A percentile compares a stretch with the other conserved stretches of the same genome.
Conservation (phyloP, 1,284 basidiomycete genomes). For the Mycena citricolor region DNA sequence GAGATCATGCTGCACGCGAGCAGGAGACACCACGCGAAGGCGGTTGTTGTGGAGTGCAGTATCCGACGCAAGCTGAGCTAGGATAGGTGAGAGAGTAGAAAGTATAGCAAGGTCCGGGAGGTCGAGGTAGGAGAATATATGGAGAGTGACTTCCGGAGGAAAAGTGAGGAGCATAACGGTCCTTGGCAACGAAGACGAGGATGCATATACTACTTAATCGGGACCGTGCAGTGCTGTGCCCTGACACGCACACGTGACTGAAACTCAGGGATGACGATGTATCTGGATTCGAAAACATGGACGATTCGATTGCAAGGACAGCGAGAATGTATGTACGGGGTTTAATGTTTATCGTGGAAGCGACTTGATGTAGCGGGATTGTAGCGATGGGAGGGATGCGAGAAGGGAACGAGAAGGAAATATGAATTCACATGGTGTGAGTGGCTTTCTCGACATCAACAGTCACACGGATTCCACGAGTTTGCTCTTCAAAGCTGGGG, state of each 20-base stretch:
- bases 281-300: too few relatives aligned
- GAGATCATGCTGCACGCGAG: slow-evolving; percentile 61
- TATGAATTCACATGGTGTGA: slow-evolving; percentile 40
- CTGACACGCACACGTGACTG: too few relatives aligned
- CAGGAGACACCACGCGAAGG: slow-evolving; percentile 59
- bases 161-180: slow-evolving; percentile 34
- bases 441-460: slow-evolving; percentile 68
- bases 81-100: slow-evolving; percentile 42
- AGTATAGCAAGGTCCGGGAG: slow-evolving; percentile 63
- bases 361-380: too few relatives aligned
- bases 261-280: too few relatives aligned
- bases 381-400: slow-evolving; percentile 13
- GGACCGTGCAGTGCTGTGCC: too few relatives aligned
- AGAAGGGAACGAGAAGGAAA: slow-evolving; percentile 9
- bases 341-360: too few relatives aligned
- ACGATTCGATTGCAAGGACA: too few relatives aligned
- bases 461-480: slow-evolving; percentile 48
- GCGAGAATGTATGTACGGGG: too few relatives aligned
- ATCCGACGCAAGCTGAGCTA: slow-evolving; percentile 54
- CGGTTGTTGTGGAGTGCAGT: slow-evolving; percentile 61
- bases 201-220: too few relatives aligned
- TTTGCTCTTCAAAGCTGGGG: slow-evolving; percentile 36
- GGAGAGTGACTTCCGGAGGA: slow-evolving; percentile 56
- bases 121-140: slow-evolving; percentile 68
- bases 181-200: slow-evolving; percentile 4